Base-by-base conservation (phyloP, 768 basidiomycete species). In the Mycena capillaripes region DNA sequence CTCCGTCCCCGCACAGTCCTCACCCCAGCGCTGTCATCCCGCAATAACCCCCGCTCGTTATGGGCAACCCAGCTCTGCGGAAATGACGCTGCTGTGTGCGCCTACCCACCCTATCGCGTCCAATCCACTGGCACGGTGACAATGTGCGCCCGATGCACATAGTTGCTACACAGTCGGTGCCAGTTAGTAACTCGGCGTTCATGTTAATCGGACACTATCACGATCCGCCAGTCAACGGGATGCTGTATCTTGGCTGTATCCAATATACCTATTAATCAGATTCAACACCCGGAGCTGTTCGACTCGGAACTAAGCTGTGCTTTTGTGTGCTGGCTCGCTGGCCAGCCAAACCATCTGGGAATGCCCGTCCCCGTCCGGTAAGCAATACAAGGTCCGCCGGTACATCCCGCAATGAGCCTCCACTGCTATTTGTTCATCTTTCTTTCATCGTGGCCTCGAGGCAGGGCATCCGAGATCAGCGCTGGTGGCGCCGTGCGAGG, bases 381-480 rank as follows among this genome's bases (percentile, higher is more conserved):
- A 29, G 68, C 36, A 32, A 36, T 52, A 62, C 27, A 55, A 50
- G 59, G 40, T 63, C 38, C 48, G 5, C 32, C 59, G 68, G 60
- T 17, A 60, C 19, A 11, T 69, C 44, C 52, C 68, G 59, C 29
- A 8, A n/a, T 6, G 4, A n/a, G 34, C 17, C 38, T 40, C 30
- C 27, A 30, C 29, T 27, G 16, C 30, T 44, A 64, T 55, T 60
- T 62, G 68, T 53, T 44, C 60, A 42, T 29, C 50, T 55, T 34
- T 53, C 66, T 57, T 29, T 53, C 34, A 21, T 30, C 10, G 32
- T 29, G 38, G 66, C 68, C 60, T 69, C 68, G 68, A 69, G 68
- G 68, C 68, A 46, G 21, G 30, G 16, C n/a, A 25, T 48, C 68
- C 66, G 46, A 60, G 48, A 68, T 60, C 58, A 53, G 58, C 66